Base-by-base conservation (phyloP, 306 rosid genomes). In the Prunus mongolica region DNA sequence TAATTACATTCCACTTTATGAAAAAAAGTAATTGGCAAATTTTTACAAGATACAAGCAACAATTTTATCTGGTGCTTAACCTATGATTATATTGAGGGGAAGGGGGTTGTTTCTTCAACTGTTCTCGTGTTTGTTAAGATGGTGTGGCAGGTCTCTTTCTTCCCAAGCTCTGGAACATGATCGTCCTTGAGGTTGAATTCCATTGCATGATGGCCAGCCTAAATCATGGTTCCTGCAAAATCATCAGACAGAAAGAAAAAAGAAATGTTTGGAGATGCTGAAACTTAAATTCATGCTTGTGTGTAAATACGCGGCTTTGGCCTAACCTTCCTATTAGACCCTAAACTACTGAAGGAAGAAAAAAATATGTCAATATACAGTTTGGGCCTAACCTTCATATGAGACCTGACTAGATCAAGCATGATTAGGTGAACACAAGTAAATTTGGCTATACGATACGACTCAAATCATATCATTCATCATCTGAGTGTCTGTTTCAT, bases 401-500 rank as follows among this genome's bases (percentile, higher is more conserved):
- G 62, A 68, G 28, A 67, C 76, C 60, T 64, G 34, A 70, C 61
- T 45, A 66, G 74, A 81, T 73, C 78, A 76, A 69, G 12, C 44
- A 60, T 74, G 44, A 34, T 20, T 5, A 12, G 69, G 56, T 49
- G 67, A 55, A n/a, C 76, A 16, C 72, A 28, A 19, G 28, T 34
- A 69, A 38, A 60, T 27, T 67, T 58, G 81, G 65, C 79, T 74
- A 71, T 49, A 78, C 5, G 65, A 71, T 57, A 78, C 5, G 65
- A 67, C 46, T 69, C 79, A 84, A 30, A 78, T 76, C 74, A 61
- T 69, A 72, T 70, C 38, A 79, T 76, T 78, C 82, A 85, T 69
- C 86, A 83, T 80, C 71, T 85, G 72, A 95, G 80, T 18, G 82
- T 79, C 56, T 89, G 93, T 81, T 89, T 95, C 97, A 92, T 88